phyloP scores from a whole-genome alignment of 768 basidiomycete genomes.

The Mycena galericulata region DNA sequence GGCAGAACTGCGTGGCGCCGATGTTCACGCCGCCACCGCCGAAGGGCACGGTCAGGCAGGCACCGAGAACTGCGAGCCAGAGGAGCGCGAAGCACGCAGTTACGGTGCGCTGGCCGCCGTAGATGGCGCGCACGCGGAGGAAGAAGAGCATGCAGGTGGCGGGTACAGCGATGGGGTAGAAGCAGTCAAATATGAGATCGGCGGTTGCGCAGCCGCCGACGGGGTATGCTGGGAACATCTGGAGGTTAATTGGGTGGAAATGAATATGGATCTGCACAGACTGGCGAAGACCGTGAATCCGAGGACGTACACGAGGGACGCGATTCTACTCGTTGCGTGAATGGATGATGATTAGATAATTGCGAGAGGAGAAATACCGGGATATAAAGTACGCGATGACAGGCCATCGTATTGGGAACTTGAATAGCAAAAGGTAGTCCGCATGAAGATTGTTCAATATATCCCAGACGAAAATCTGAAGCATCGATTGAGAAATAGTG shows the following conservation, averaged over 20 bases:
- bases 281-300: too few species aligned
- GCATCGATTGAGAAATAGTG: constrained; percentile 22
- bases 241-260: too few species aligned
- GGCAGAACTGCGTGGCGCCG: constrained; percentile 45
- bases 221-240: too few species aligned
- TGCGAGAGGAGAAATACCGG: constrained; percentile 41
- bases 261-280: too few species aligned
- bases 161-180: constrained; percentile 21
- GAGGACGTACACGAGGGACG: too few species aligned
- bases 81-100: too few species aligned
- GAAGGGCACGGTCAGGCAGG: constrained; percentile 41
- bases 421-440: constrained; percentile 41
- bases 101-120: too few species aligned
- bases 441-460: constrained; percentile 41
- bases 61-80: constrained; percentile 35
- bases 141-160: constrained; percentile 47
- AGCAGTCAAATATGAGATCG: background rate
- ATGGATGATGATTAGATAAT: background rate
- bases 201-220: too few species aligned
- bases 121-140: constrained; percentile 46
- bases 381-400: constrained; percentile 46
- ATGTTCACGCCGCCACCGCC: constrained; percentile 39
- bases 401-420: constrained; percentile 31
- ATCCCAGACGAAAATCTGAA: constrained; percentile 50
- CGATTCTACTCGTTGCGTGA: background rate